Percentiles rank a stretch among this genome's conserved stretches.
Evolutionary conservation across 768 basidiomycete genomes (phyloP).

Genomic region (Rhizopogon roseolus): DNA sequence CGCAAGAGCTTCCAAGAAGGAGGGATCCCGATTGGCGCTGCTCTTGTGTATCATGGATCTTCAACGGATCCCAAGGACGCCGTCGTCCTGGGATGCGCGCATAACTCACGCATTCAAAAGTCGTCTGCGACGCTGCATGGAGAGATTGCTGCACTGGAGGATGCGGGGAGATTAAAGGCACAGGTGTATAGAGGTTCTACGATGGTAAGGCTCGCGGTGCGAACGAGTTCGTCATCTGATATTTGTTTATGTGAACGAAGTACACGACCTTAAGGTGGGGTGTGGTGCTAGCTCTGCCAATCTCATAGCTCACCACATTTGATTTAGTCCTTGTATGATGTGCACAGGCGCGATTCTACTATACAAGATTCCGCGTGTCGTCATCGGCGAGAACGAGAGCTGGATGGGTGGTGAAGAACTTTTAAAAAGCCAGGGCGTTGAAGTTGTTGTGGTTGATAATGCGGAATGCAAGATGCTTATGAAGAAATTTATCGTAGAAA

Average conservation of each 20-base stretch:
- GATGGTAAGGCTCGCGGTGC: conserved; percentile 32
- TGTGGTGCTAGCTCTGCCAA: conserved; percentile 4
- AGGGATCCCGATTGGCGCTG: conserved; percentile 62
- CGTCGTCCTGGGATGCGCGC: conserved; percentile 35
- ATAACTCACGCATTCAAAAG: conserved; percentile 43
- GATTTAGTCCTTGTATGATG: conserved; percentile 58
- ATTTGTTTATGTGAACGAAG: conserved; percentile 10
- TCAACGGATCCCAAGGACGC: conserved; percentile 4
- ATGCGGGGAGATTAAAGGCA: conserved; percentile 45
- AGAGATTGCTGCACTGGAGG: conserved; percentile 46
- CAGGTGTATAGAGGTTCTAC: conserved; percentile 43
- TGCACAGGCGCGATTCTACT: conserved; percentile 60
- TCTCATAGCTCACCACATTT: background rate
- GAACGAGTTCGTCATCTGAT: background rate
- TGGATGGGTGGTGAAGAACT: conserved; percentile 52
- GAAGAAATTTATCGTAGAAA: conserved; percentile 48
- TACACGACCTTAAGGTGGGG: conserved; percentile 35
- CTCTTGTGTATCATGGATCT: conserved; percentile 30
- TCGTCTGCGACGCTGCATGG: conserved; percentile 39
- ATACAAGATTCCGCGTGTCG: conserved; percentile 60
- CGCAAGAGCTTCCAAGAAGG: conserved; percentile 43
- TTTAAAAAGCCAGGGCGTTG: conserved; percentile 46
- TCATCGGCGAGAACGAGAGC: conserved; percentile 59
- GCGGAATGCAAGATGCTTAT: conserved; percentile 50
- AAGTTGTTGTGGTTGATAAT: conserved; percentile 46